phyloP scores from a whole-genome alignment of 371 early-diverging fungal genomes.

The Actinomortierella ambigua region DNA sequence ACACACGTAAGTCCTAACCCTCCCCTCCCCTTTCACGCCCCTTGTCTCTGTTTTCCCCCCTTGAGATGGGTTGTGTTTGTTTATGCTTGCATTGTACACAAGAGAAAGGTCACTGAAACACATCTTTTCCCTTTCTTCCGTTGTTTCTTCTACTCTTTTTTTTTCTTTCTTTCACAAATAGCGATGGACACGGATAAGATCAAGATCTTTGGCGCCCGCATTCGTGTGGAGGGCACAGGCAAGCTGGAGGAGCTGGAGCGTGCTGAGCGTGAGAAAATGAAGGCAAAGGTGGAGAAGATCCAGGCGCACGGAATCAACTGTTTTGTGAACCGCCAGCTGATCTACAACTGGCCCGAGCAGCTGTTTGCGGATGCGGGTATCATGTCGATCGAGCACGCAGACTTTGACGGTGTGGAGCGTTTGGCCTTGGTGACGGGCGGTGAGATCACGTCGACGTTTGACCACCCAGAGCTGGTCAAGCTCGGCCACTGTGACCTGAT shows the following conservation, averaged over 20 bases:
- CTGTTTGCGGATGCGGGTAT: constrained; percentile 97
- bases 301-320: constrained; percentile 97
- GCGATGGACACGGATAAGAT: constrained; percentile 99
- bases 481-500: constrained; percentile 96
- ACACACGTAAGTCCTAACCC: constrained; percentile 92
- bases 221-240: constrained; percentile 96
- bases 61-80: not conserved
- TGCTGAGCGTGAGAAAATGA: constrained; percentile 99
- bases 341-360: constrained; percentile 99
- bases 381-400: constrained; percentile 99
- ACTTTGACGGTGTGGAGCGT: constrained; percentile 99
- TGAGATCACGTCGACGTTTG: constrained; percentile 99
- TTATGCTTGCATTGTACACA: not conserved
- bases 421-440: constrained; percentile 97
- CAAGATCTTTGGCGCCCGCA: constrained; percentile 99
- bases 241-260: constrained; percentile 99
- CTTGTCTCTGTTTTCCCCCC: not conserved
- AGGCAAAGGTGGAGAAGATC: constrained; percentile 98
- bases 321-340: constrained; percentile 99
- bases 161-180: constrained; percentile 22
- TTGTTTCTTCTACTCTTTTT: constrained; percentile 1
- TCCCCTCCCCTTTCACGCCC: no score
- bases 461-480: constrained; percentile 94
- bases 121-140: no score
- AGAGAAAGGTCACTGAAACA: not conserved